Conservation (phyloP, 106 monocot species). For the Dioscorea dumetorum region DNA sequence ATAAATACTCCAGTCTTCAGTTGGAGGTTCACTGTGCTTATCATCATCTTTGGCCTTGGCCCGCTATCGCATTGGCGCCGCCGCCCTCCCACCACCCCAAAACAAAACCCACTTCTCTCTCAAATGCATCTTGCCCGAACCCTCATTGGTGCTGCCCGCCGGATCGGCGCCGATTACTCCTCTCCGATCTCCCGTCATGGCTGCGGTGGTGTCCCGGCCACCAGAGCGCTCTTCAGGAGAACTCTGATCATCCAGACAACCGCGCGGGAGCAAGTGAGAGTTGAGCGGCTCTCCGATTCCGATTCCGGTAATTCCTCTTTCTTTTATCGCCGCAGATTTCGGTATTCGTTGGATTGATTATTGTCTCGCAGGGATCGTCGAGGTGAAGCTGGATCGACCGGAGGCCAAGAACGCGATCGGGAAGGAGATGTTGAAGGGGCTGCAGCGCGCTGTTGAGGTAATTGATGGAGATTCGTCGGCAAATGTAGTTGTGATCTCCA, state of each 20-base stretch:
- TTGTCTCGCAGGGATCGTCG: slow-evolving; percentile 57
- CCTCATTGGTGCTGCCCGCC: neutral
- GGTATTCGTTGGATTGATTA: neutral
- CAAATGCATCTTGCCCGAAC: neutral
- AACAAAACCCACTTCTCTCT: no score
- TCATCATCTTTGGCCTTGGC: no score
- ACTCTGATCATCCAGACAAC: slow-evolving; percentile 54
- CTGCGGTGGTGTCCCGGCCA: neutral
- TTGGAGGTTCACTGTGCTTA: no score
- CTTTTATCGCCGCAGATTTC: neutral
- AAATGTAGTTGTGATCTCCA: slow-evolving; percentile 71
- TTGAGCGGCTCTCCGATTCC: slow-evolving; percentile 52
- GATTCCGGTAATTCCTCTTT: slow-evolving; percentile 47
- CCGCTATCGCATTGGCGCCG: no score
- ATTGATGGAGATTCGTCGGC: slow-evolving; percentile 50
- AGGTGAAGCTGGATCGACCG: slow-evolving; percentile 66
- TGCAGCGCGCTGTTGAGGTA: slow-evolving; percentile 41
- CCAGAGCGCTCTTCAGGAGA: slow-evolving; percentile 15
- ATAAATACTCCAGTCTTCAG: no score
- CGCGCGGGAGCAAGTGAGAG: slow-evolving; percentile 25
- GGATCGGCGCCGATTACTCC: neutral
- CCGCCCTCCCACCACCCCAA: no score
- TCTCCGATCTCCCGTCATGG: neutral
- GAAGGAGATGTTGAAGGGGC: slow-evolving; percentile 65
- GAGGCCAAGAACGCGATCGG: slow-evolving; percentile 93